phyloP scores from a whole-genome alignment of 225 moss, liverwort and hornwort genomes.

The Asterella californica region DNA sequence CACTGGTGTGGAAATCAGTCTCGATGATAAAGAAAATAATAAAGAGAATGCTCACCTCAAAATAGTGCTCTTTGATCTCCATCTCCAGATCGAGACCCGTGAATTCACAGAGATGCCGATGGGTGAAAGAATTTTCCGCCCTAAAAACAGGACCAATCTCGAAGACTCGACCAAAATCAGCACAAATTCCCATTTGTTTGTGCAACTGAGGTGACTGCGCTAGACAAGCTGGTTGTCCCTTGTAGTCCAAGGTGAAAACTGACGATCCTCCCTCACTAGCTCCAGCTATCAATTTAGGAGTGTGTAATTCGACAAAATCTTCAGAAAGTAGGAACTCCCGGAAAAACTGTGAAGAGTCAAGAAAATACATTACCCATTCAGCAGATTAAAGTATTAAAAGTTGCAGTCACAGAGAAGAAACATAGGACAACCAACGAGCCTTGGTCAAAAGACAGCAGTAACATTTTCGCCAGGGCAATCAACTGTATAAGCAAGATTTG shows the following conservation, averaged over 20 bases:
- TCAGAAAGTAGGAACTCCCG: slow-evolving; percentile 64
- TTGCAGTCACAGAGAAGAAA: no score
- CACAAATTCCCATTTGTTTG: slow-evolving; percentile 89
- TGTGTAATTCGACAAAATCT: slow-evolving; percentile 80
- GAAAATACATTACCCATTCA: background rate
- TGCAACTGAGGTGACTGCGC: slow-evolving; percentile 94
- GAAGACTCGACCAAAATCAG: slow-evolving; percentile 89
- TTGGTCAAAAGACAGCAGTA: background rate
- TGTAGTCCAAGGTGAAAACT: slow-evolving; percentile 84
- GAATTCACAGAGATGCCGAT: slow-evolving; percentile 94
- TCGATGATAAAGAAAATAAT: no score
- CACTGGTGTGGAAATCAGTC: no score
- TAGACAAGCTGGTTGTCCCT: slow-evolving; percentile 77
- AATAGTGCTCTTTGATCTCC: slow-evolving; percentile 98
- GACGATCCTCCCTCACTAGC: slow-evolving; percentile 95
- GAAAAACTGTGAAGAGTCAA: slow-evolving; percentile 54
- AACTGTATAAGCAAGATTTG: background rate
- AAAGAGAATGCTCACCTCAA: slow-evolving; percentile 56
- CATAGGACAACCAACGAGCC: background rate
- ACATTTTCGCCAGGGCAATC: background rate
- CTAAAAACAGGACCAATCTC: slow-evolving; percentile 91
- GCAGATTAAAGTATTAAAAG: background rate
- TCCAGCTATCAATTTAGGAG: slow-evolving; percentile 85
- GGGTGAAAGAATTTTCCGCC: slow-evolving; percentile 88
- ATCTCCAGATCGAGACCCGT: slow-evolving; percentile 95